phyloP scores from a whole-genome alignment of 225 moss, liverwort and hornwort species.

The Straminergon stramineum region DNA sequence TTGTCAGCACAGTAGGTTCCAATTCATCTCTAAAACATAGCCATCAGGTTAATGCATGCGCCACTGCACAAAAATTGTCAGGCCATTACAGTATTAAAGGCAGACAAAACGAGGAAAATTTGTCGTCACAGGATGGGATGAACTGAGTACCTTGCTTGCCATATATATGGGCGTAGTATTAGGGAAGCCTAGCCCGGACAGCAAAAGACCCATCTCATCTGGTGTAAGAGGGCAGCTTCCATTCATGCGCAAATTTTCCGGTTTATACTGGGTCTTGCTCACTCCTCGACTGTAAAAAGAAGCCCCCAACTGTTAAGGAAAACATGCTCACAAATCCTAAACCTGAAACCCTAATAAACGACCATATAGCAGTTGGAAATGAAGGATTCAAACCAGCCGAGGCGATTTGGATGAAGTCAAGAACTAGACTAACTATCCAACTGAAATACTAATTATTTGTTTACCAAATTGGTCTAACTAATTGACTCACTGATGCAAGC shows the following conservation, averaged over 20 bases:
- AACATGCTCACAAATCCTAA: neutral
- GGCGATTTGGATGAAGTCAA: neutral
- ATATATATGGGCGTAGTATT: constrained; percentile 28
- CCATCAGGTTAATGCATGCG: neutral
- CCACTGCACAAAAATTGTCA: neutral
- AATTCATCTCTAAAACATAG: neutral
- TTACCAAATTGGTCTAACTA: neutral
- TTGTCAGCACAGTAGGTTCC: neutral
- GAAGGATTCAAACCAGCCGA: neutral
- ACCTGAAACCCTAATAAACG: neutral
- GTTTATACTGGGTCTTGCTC: constrained; percentile 40
- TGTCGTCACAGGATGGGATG: neutral
- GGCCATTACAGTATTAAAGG: neutral
- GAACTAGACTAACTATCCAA: neutral
- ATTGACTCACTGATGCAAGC: neutral
- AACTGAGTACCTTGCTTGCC: constrained; percentile 34
- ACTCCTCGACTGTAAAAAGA: constrained; percentile 34
- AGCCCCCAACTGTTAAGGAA: neutral
- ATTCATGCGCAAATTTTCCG: constrained; percentile 45
- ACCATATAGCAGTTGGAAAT: neutral
- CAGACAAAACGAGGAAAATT: neutral
- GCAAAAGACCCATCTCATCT: constrained; percentile 55
- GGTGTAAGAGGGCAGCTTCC: constrained; percentile 67
- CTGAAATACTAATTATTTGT: neutral
- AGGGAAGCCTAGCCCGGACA: constrained; percentile 46